Evolutionary conservation across 176 grass and related monocot genomes (phyloP).

Genomic region (Cenchrus fungigraminus): DNA sequence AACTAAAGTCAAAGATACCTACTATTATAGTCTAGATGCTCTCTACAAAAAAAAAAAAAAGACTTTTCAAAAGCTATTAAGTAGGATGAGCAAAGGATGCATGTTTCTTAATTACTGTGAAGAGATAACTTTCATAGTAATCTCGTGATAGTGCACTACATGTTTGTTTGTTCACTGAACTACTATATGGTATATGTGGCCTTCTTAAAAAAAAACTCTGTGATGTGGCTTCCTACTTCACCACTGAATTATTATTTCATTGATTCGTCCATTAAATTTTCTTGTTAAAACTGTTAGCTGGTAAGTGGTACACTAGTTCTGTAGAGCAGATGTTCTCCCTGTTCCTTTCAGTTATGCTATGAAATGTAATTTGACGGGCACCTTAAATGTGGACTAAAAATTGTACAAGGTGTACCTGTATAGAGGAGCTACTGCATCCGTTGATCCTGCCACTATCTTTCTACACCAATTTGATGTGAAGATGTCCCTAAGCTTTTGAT

Average conservation of each 20-base stretch:
- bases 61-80: neutral
- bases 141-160: neutral
- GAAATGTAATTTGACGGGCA: constrained; percentile 17
- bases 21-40: neutral
- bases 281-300: neutral
- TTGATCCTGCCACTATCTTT: constrained; percentile 67
- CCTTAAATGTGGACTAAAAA: constrained; percentile 21
- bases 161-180: neutral
- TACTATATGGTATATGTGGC: neutral
- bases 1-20: neutral
- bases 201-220: neutral
- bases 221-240: constrained; percentile 8
- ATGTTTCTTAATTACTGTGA: neutral
- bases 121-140: neutral
- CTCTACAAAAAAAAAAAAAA: neutral
- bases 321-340: neutral
- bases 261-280: neutral
- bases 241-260: constrained; percentile 10
- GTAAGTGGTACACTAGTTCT: neutral
- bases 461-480: constrained; percentile 71
- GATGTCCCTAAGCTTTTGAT: constrained; percentile 84
- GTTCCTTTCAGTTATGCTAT: neutral
- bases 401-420: constrained; percentile 56
- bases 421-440: constrained; percentile 58
- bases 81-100: neutral